A percentile compares a stretch with the other conserved stretches of the same genome.
phyloP scores from a whole-genome alignment of 805 yeast genomes.

The Cyberlindnera euphorbiae region DNA sequence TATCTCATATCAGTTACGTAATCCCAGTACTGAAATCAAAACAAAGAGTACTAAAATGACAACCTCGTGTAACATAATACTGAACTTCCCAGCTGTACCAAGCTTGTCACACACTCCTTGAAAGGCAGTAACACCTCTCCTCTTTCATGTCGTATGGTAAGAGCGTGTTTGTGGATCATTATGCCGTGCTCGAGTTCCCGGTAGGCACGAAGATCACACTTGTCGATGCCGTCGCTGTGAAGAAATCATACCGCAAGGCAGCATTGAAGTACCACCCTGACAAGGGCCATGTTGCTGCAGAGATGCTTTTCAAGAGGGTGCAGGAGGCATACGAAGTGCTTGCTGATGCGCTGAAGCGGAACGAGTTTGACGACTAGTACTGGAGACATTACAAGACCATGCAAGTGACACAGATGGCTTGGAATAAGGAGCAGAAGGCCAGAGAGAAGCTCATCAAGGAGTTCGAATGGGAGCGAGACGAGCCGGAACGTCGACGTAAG shows the following conservation, averaged over 20 bases:
- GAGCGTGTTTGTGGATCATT: constrained; percentile 37
- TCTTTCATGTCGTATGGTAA: no score
- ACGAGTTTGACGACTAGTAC: constrained; percentile 19
- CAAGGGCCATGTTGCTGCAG: constrained; percentile 42
- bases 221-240: constrained; percentile 43
- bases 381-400: constrained; percentile 6
- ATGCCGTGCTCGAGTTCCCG: constrained; percentile 54
- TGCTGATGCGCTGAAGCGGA: constrained; percentile 1
- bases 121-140: no score
- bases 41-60: no score
- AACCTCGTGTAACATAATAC: no score
- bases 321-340: constrained; percentile 16
- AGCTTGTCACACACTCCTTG: no score
- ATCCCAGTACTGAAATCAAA: no score
- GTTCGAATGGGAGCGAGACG: neutral
- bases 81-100: no score
- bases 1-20: no score
- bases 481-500: neutral
- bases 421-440: constrained; percentile 4
- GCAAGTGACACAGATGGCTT: constrained; percentile 3
- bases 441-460: constrained; percentile 2
- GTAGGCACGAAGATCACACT: constrained; percentile 36
- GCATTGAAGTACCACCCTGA: constrained; percentile 77
- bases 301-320: constrained; percentile 16
- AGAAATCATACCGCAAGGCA: constrained; percentile 67